Evolutionary conservation across 139 green algal genomes (phyloP), one percentile per base, ranked within the genome.

Genomic region (Gonium pectorale): DNA sequence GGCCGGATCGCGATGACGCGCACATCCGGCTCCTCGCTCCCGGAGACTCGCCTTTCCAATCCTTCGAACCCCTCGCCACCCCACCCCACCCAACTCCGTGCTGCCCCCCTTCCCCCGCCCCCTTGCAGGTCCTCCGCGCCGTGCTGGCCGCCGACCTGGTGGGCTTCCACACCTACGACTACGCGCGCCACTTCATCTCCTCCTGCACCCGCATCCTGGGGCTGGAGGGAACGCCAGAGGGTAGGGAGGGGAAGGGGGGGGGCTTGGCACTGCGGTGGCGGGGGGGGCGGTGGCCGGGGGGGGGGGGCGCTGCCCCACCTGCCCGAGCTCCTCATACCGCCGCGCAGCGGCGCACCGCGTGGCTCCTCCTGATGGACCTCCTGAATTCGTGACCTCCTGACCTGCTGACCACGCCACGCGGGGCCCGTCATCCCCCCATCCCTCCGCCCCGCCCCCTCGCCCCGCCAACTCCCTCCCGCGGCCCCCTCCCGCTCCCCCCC

Each of bases 81-180:
- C n/a, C n/a, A n/a, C n/a, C n/a, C n/a, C n/a, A n/a, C n/a, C n/a
- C n/a, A n/a, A n/a, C n/a, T n/a, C n/a, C n/a, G n/a, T 31, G 21
- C 56, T 11, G n/a, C 56, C 21, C 56, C 33, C 63, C 63, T 54
- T 54, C 70, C 29, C 33, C 22, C 19, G 4, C 73, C 37, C 52
- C 26, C 19, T 38, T 11, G 29, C 73, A 81, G 73, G 90, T 99
- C 51, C 90, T 99, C 64, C 87, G 93, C 9, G 94, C 94, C 24
- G 94, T 98, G 44, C 89, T 99, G 38, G 89, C 89, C 4, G 93
- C 96, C 1, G 96, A 99, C 89, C 90, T 99, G 38, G 96, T 98
- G 35, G 96, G 90, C 54, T 98, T 98, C 90, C 96, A 98, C 91
- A 98, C 96, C 51, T 99, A 99, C 77, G 96, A 99, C 90, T 99